A percentile compares a stretch with the other conserved stretches of the same genome.
These are phyloP conservation scores for Sporothrix curviconia DNA, from an alignment of 2,329 filamentous ascomycete genomes.

Conservation along the genomic window DNA sequence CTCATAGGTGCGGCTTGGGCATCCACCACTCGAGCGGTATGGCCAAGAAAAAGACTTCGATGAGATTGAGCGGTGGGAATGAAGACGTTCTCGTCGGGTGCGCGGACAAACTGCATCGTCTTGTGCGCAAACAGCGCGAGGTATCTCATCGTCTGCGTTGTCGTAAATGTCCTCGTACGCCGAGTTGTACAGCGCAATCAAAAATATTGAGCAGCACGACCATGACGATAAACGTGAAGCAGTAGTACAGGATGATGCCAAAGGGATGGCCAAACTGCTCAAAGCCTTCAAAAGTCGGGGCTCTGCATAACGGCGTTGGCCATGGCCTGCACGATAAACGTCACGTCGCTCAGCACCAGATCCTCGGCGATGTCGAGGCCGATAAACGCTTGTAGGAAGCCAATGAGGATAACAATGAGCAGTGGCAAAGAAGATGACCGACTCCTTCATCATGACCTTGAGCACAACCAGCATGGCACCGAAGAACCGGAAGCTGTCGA, in stretches of 20 bases:
- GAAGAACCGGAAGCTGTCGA: conserved; percentile 92
- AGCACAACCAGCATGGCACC: conserved; percentile 96
- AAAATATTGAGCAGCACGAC: conserved; percentile 81
- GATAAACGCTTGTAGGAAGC: conserved; percentile 89
- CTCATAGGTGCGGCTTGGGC: conserved; percentile 63
- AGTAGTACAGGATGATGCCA: conserved; percentile 90
- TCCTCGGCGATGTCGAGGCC: conserved; percentile 80
- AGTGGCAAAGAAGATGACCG: conserved; percentile 94
- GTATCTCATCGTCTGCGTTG: conserved; percentile 91
- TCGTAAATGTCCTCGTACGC: conserved; percentile 93
- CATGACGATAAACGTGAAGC: conserved; percentile 93
- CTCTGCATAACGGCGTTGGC: conserved; percentile 85
- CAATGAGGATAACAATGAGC: conserved; percentile 72
- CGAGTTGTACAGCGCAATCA: conserved; percentile 95
- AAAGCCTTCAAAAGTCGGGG: conserved; percentile 82
- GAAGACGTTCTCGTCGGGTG: conserved; percentile 96
- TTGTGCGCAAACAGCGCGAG: conserved; percentile 89
- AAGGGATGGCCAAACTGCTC: conserved; percentile 89
- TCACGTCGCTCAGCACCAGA: conserved; percentile 59
- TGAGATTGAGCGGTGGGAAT: conserved; percentile 91
- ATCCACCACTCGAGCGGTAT: conserved; percentile 96
- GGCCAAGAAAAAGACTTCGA: conserved; percentile 75
- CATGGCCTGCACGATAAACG: conserved; percentile 75
- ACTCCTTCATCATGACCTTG: conserved; percentile 92
- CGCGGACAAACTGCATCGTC: conserved; percentile 93